Conservation (phyloP, 1,284 basidiomycete species). For the Meripilus lineatus region DNA sequence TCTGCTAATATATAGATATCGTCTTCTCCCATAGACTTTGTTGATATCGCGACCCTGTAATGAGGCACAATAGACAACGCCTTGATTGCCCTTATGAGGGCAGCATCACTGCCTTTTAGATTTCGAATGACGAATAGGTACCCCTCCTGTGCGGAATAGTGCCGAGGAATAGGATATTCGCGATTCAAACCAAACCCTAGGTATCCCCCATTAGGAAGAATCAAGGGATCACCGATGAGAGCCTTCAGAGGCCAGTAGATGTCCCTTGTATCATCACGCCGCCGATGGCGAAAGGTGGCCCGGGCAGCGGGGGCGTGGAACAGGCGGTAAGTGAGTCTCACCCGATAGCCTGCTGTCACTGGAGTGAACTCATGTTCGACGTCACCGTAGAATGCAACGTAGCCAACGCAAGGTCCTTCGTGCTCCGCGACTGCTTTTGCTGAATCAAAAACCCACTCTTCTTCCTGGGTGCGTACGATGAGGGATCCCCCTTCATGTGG, state of each 20-base stretch:
- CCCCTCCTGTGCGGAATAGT: no score
- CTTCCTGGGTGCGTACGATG: constrained; percentile 15
- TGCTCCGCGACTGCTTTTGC: background rate
- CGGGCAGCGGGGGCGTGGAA: constrained; percentile 14
- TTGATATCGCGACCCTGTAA: no score
- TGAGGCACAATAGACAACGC: no score
- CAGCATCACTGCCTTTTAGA: no score
- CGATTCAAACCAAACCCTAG: constrained; percentile 33
- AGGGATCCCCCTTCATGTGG: constrained; percentile 32
- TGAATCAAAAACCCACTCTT: constrained; percentile 29
- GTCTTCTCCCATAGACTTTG: no score
- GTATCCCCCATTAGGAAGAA: constrained; percentile 26
- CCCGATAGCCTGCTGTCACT: constrained; percentile 31
- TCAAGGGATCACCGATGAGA: constrained; percentile 17
- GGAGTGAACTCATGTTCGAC: constrained; percentile 36
- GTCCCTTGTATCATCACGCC: background rate
- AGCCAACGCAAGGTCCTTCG: constrained; percentile 18
- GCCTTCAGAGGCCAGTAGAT: constrained; percentile 8
- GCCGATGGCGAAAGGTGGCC: background rate
- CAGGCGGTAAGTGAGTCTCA: constrained; percentile 37
- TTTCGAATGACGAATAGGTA: no score
- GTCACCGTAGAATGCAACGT: constrained; percentile 33
- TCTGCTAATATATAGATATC: no score
- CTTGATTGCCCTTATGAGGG: no score
- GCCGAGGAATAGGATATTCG: constrained; percentile 32